A percentile compares a stretch with the other conserved stretches of the same genome.
These are phyloP conservation scores for Xylariaceae sp. DNA, from an alignment of 2,329 filamentous ascomycete species.

Conservation along the genomic window DNA sequence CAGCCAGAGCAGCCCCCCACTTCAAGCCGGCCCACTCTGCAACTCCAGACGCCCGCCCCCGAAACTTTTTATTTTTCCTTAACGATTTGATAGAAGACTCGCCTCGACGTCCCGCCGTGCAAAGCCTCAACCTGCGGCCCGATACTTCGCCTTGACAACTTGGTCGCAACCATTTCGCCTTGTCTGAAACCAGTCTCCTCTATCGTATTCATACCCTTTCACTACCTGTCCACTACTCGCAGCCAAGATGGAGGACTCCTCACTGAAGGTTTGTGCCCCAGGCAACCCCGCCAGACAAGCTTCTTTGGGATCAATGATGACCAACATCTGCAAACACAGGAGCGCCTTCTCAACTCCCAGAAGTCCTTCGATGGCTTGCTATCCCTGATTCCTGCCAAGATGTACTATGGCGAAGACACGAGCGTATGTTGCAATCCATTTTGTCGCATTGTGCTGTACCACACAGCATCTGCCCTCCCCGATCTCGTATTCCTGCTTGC, in stretches of 20 bases:
- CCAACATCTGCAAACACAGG: slow-evolving; percentile 32
- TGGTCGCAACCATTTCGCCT: neutral
- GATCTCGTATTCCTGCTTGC: neutral
- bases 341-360: slow-evolving; percentile 54
- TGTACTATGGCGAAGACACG: slow-evolving; percentile 84
- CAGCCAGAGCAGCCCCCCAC: neutral
- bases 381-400: slow-evolving; percentile 83
- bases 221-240: neutral
- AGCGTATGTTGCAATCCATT: slow-evolving; percentile 55
- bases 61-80: slow-evolving; percentile 18
- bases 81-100: neutral
- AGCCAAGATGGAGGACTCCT: slow-evolving; percentile 38
- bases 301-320: slow-evolving; percentile 18
- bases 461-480: neutral
- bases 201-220: neutral
- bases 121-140: neutral
- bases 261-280: slow-evolving; percentile 40
- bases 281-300: slow-evolving; percentile 6
- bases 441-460: neutral
- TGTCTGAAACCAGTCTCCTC: neutral
- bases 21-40: slow-evolving; percentile 6
- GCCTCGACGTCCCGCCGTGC: too few relatives aligned
- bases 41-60: slow-evolving; percentile 6
- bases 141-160: slow-evolving; percentile 1
- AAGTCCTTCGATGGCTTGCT: slow-evolving; percentile 83